Evolutionary conservation across 2,329 filamentous ascomycete genomes (phyloP).

Genomic region (Beauveria sp.): DNA sequence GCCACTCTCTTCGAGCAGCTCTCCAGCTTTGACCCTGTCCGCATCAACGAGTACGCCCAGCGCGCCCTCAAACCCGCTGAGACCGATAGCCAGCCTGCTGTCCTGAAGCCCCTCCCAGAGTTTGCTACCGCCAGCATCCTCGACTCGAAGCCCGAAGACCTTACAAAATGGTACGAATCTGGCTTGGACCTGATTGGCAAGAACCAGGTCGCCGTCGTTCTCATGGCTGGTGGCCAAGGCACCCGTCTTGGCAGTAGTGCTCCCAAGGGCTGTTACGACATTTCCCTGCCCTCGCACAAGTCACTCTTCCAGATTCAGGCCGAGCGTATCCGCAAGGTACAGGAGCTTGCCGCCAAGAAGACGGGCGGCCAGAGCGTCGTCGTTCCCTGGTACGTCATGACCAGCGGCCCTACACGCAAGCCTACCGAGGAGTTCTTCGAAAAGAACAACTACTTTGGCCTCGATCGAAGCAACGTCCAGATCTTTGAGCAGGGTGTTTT

Average conservation of each 20-base stretch:
- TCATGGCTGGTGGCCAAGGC: constrained; percentile 96
- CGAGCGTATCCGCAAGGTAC: constrained; percentile 82
- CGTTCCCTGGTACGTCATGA: constrained; percentile 99
- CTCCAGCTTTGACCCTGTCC: constrained; percentile 68
- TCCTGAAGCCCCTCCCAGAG: constrained; percentile 80
- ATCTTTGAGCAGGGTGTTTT: constrained; percentile 97
- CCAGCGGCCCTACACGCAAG: constrained; percentile 83
- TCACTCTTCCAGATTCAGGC: constrained; percentile 96
- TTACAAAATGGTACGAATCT: constrained; percentile 76
- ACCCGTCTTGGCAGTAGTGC: constrained; percentile 90
- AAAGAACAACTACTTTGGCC: constrained; percentile 83
- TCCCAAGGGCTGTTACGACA: constrained; percentile 96
- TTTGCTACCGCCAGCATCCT: constrained; percentile 83
- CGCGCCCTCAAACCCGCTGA: constrained; percentile 73
- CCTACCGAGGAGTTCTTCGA: constrained; percentile 93
- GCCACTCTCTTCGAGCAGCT: constrained; percentile 75
- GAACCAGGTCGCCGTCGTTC: constrained; percentile 74
- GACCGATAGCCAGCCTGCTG: constrained; percentile 45
- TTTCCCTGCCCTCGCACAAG: constrained; percentile 86
- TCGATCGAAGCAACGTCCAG: constrained; percentile 75
- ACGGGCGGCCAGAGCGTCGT: constrained; percentile 48
- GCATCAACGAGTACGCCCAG: constrained; percentile 82
- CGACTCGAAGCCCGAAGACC: constrained; percentile 71
- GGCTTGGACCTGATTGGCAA: constrained; percentile 74
- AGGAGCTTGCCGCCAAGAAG: constrained; percentile 70